Evolutionary conservation across 192 early-diverging fungal genomes (phyloP).

Genomic region (Paraglomus occultum): DNA sequence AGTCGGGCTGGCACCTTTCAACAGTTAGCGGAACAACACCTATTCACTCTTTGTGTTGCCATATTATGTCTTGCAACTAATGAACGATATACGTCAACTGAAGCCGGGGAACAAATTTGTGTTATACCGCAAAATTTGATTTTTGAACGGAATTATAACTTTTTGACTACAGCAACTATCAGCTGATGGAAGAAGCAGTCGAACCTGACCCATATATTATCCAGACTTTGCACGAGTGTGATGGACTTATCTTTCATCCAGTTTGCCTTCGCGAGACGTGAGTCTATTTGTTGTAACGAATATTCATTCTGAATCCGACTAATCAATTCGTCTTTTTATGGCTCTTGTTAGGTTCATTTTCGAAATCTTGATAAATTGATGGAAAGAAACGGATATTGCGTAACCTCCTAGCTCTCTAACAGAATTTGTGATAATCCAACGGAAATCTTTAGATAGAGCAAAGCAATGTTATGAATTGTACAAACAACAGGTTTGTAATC

Average conservation of each 20-base stretch:
- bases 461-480: slow-evolving; percentile 76
- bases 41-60: slow-evolving; percentile 83
- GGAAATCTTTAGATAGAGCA: slow-evolving; percentile 66
- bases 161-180: slow-evolving; percentile 66
- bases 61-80: slow-evolving; percentile 80
- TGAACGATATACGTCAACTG: slow-evolving; percentile 83
- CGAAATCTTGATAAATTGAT: slow-evolving; percentile 77
- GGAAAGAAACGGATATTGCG: slow-evolving; percentile 72
- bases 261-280: slow-evolving; percentile 60
- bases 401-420: slow-evolving; percentile 83
- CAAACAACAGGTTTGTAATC: slow-evolving; percentile 18
- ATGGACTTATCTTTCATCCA: slow-evolving; percentile 68
- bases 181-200: slow-evolving; percentile 66
- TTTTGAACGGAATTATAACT: slow-evolving; percentile 3
- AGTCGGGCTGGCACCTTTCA: slow-evolving; percentile 63
- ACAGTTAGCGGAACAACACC: slow-evolving; percentile 70
- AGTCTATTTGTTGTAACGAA: slow-evolving; percentile 37
- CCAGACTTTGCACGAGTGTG: slow-evolving; percentile 69
- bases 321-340: background rate
- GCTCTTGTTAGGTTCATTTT: slow-evolving; percentile 75
- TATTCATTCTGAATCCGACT: background rate
- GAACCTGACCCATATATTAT: slow-evolving; percentile 91
- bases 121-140: too few species aligned
- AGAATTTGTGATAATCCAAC: slow-evolving; percentile 68
- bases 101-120: slow-evolving; percentile 79